phyloP scores from a whole-genome alignment of 805 yeast species.

The Spencermartinsiella europaea region DNA sequence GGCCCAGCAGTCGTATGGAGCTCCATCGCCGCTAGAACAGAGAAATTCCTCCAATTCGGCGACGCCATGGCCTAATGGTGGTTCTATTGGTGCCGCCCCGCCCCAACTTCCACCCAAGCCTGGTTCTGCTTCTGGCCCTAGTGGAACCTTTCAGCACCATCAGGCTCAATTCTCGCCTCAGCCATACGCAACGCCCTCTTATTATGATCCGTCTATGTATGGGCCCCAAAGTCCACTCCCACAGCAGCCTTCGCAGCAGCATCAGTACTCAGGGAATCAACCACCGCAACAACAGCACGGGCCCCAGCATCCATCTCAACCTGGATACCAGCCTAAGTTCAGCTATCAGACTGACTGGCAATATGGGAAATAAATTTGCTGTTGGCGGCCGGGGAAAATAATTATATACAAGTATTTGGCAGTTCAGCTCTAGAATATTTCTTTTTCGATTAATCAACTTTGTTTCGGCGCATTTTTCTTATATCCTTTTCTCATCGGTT shows the following conservation, averaged over 20 bases:
- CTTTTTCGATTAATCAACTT: no score
- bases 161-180: constrained; percentile 12
- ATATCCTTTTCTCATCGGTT: constrained; percentile 2
- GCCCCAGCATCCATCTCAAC: constrained; percentile 6
- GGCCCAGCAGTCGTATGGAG: no score
- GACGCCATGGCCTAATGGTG: background rate
- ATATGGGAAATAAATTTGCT: background rate
- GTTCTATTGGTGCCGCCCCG: constrained; percentile 13
- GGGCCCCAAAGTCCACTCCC: constrained; percentile 20
- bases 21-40: no score
- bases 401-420: no score
- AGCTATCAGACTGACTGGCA: constrained; percentile 12
- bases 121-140: constrained; percentile 6
- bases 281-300: constrained; percentile 9
- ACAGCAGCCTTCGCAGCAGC: constrained; percentile 10
- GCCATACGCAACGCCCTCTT: constrained; percentile 34
- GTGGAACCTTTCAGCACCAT: constrained; percentile 13
- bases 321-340: constrained; percentile 11
- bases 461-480: background rate
- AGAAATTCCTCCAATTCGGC: no score
- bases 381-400: background rate
- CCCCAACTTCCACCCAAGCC: constrained; percentile 25
- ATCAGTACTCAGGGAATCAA: constrained; percentile 1
- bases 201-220: constrained; percentile 45
- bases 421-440: no score